These are phyloP conservation scores for Phytopythium helicoides DNA, from an alignment of 352 stramenopile genomes.

Conservation along the genomic window DNA sequence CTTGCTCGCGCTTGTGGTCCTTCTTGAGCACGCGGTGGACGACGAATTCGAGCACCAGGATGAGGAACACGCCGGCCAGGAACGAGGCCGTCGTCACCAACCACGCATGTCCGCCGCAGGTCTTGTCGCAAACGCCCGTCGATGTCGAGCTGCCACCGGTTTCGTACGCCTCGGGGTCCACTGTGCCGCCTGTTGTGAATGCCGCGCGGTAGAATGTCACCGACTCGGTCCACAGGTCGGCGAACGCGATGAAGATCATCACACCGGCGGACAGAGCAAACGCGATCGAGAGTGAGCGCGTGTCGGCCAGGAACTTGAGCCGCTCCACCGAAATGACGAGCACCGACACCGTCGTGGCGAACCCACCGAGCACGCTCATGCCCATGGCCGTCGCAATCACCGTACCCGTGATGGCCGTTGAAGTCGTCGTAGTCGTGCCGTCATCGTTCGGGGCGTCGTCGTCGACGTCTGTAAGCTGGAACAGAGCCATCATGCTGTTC, in stretches of 20 bases:
- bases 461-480: constrained; percentile 36
- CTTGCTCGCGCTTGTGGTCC: constrained; percentile 22
- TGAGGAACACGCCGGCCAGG: constrained; percentile 57
- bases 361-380: constrained; percentile 65
- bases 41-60: constrained; percentile 62
- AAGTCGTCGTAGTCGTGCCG: constrained; percentile 20
- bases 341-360: constrained; percentile 66
- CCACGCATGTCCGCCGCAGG: constrained; percentile 57
- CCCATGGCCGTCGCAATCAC: constrained; percentile 63
- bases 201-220: constrained; percentile 53
- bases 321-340: constrained; percentile 66
- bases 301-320: constrained; percentile 65
- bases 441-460: constrained; percentile 48
- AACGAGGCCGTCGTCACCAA: constrained; percentile 52
- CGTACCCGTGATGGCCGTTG: constrained; percentile 36
- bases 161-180: constrained; percentile 67
- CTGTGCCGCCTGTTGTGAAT: constrained; percentile 48
- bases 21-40: constrained; percentile 42
- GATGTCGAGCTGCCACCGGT: constrained; percentile 31
- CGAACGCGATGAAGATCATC: constrained; percentile 76
- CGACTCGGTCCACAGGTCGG: constrained; percentile 60
- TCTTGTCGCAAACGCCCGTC: constrained; percentile 55
- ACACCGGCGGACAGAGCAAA: constrained; percentile 72
- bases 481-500: no score
- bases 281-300: constrained; percentile 51